A percentile compares a stretch with the other conserved stretches of the same genome.
Evolutionary conservation across 2,329 filamentous ascomycete species (phyloP).

Genomic region (Scedosporium boydii): DNA sequence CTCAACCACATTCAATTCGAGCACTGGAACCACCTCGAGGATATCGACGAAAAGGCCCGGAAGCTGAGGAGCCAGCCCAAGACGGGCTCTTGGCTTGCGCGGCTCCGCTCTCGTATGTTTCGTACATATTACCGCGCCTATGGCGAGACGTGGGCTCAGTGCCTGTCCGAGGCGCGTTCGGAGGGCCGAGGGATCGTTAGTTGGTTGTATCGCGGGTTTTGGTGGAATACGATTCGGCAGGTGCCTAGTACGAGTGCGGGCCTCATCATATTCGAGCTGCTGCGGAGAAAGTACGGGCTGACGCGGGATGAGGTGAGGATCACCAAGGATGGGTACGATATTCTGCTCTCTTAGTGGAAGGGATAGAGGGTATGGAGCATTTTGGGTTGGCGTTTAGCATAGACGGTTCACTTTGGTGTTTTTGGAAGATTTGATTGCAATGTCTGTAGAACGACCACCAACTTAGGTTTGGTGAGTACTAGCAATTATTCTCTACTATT

Average conservation of each 20-base stretch:
- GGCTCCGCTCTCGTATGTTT: constrained; percentile 40
- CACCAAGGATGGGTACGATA: constrained; percentile 61
- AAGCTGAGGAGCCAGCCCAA: constrained; percentile 23
- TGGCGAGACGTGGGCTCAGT: constrained; percentile 55
- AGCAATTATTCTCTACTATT: no score
- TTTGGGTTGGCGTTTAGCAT: neutral
- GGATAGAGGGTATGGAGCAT: neutral
- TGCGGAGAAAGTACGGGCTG: constrained; percentile 61
- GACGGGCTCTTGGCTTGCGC: constrained; percentile 14
- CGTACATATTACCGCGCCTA: constrained; percentile 63
- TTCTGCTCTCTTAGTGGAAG: constrained; percentile 37
- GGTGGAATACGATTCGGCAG: constrained; percentile 62
- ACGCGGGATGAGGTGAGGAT: constrained; percentile 54
- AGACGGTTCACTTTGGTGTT: neutral
- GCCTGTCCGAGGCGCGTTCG: constrained; percentile 42
- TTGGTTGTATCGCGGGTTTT: constrained; percentile 65
- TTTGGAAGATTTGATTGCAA: neutral
- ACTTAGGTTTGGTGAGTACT: no score
- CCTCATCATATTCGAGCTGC: constrained; percentile 69
- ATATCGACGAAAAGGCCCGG: constrained; percentile 53
- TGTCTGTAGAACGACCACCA: neutral
- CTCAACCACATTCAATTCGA: constrained; percentile 61
- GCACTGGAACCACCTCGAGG: constrained; percentile 64
- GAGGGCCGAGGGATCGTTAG: constrained; percentile 46
- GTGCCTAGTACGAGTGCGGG: constrained; percentile 70